Percentiles rank a stretch among this genome's conserved stretches.
These are phyloP conservation scores for Lentinula edodes DNA, from an alignment of 768 basidiomycete genomes.

Conservation along the genomic window DNA sequence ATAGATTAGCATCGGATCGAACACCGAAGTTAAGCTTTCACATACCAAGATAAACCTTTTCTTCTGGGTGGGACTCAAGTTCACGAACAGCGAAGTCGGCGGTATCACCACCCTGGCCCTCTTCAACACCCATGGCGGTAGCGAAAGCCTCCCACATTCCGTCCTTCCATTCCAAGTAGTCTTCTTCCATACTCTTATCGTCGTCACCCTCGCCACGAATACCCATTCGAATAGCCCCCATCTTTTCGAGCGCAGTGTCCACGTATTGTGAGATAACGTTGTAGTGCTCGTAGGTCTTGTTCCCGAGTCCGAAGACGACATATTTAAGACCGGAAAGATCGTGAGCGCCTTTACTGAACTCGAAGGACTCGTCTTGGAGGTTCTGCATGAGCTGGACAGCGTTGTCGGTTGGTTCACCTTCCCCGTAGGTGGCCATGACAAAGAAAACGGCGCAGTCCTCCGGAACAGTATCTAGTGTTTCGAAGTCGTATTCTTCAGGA, in stretches of 20 bases:
- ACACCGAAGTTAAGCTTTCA: constrained; percentile 1
- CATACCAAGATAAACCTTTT: constrained; percentile 92
- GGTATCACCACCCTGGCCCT: constrained; percentile 92
- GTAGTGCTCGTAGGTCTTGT: constrained; percentile 94
- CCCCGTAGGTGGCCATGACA: constrained; percentile 97
- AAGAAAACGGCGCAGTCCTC: constrained; percentile 88
- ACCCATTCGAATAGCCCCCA: constrained; percentile 84
- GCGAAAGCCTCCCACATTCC: constrained; percentile 92
- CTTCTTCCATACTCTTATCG: constrained; percentile 99
- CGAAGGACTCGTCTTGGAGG: constrained; percentile 79
- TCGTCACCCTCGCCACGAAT: constrained; percentile 95
- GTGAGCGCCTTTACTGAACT: constrained; percentile 77
- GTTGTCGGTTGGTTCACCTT: constrained; percentile 98
- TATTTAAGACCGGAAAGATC: constrained; percentile 84
- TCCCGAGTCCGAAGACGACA: constrained; percentile 90
- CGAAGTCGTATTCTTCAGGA: constrained; percentile 98
- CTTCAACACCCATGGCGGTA: constrained; percentile 81
- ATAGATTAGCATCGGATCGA: background rate
- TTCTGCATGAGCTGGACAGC: constrained; percentile 93
- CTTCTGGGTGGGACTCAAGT: constrained; percentile 62
- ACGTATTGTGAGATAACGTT: constrained; percentile 82
- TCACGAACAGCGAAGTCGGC: constrained; percentile 93
- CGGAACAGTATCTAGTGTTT: constrained; percentile 87
- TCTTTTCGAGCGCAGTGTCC: constrained; percentile 65
- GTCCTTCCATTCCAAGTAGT: constrained; percentile 99